These are phyloP conservation scores for Oidiodendron maius DNA, from an alignment of 495 filamentous ascomycete genomes.

Conservation along the genomic window DNA sequence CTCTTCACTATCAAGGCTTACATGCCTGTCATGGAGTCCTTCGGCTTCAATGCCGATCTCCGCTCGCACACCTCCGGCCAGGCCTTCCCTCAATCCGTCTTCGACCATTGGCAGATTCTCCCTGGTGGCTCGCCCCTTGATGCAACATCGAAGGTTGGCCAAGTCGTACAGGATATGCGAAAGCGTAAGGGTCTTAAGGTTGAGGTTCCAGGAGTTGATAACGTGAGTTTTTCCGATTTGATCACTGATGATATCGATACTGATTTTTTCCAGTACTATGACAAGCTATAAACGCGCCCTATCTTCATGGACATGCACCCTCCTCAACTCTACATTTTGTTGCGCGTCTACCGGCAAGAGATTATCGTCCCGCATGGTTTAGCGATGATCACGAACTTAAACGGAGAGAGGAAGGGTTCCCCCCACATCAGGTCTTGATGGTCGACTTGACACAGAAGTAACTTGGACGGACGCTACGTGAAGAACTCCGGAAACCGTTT, in stretches of 20 bases:
- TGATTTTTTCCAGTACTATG: constrained; percentile 82
- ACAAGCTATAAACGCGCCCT: constrained; percentile 76
- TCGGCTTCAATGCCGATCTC: constrained; percentile 98
- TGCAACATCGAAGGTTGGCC: constrained; percentile 74
- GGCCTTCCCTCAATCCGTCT: constrained; percentile 97
- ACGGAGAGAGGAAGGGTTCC: constrained; percentile 7
- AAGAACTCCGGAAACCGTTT: constrained; percentile 13
- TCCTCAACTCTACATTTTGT: constrained; percentile 11
- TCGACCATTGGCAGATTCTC: constrained; percentile 96
- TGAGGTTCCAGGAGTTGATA: constrained; percentile 80
- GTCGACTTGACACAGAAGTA: constrained; percentile 18
- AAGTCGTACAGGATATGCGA: constrained; percentile 81
- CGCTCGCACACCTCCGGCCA: constrained; percentile 89
- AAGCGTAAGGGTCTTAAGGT: constrained; percentile 99
- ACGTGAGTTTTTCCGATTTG: constrained; percentile 61
- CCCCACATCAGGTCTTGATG: constrained; percentile 11
- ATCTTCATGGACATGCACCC: constrained; percentile 20
- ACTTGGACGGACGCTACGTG: constrained; percentile 16
- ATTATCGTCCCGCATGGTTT: constrained; percentile 12
- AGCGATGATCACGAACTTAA: constrained; percentile 20
- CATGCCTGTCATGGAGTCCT: constrained; percentile 98
- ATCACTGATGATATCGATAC: constrained; percentile 23
- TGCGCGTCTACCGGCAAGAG: constrained; percentile 5
- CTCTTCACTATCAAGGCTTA: constrained; percentile 99
- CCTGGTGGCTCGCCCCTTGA: constrained; percentile 94